Evolutionary conservation across 331 rosid genomes (phyloP).

Genomic region (Phaseolus coccineus): DNA sequence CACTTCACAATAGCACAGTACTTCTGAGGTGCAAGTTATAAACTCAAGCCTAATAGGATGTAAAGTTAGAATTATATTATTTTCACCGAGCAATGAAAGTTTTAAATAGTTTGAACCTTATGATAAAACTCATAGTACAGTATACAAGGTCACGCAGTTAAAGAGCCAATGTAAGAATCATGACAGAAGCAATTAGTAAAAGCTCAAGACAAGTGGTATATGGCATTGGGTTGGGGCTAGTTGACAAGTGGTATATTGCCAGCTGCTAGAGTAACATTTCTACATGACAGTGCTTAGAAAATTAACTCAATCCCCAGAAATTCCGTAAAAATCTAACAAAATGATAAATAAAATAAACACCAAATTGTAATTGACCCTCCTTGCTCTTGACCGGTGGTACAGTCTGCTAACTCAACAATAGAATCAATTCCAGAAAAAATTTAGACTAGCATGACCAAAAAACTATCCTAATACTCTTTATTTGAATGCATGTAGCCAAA

Average conservation of each 20-base stretch:
- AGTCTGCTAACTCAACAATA: constrained; percentile 7
- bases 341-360: background rate
- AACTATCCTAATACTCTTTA: background rate
- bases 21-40: constrained; percentile 1
- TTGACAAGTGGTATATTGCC: background rate
- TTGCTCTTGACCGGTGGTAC: background rate
- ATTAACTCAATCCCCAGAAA: background rate
- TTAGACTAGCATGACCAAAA: constrained; percentile 5
- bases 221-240: constrained; percentile 22
- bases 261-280: too few relatives aligned
- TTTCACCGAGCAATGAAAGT: background rate
- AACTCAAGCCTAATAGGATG: background rate
- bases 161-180: constrained; percentile 25
- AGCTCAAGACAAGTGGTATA: constrained; percentile 3
- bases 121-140: background rate
- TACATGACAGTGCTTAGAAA: too few relatives aligned
- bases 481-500: background rate
- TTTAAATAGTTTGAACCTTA: background rate
- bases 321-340: background rate
- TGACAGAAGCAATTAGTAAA: background rate
- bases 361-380: background rate
- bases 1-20: constrained; percentile 16
- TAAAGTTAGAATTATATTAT: background rate
- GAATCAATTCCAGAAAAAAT: background rate
- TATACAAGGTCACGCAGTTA: constrained; percentile 16